Evolutionary conservation across 2,329 filamentous ascomycete species (phyloP).

Genomic region (Cercospora sesami): DNA sequence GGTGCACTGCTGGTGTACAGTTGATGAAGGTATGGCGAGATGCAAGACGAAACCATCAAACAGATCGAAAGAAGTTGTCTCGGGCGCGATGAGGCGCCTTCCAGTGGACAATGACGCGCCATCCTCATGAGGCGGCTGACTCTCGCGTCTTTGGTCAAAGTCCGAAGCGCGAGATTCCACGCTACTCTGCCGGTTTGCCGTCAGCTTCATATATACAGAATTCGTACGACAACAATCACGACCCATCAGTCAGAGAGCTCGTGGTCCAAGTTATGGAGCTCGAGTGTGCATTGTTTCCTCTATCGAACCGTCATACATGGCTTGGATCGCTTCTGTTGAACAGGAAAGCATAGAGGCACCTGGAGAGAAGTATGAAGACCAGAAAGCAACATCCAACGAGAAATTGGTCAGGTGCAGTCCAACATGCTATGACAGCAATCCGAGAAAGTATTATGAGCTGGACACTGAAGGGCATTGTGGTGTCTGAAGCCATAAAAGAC

Average conservation of each 20-base stretch:
- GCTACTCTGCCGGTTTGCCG: constrained; percentile 1
- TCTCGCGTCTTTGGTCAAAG: background rate
- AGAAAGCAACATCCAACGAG: background rate
- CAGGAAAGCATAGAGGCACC: background rate
- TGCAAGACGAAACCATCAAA: background rate
- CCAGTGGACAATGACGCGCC: background rate
- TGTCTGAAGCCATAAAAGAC: background rate
- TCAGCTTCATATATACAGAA: background rate
- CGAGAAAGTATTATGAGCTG: background rate
- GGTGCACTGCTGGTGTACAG: background rate
- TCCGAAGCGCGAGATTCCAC: constrained; percentile 4
- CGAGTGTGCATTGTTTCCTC: background rate
- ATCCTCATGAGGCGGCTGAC: background rate
- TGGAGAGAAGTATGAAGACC: background rate
- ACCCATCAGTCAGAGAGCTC: background rate
- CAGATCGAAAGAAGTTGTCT: background rate
- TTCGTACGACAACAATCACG: background rate
- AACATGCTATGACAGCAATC: background rate
- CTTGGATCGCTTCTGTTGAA: background rate
- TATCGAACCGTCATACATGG: background rate
- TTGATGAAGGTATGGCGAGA: background rate
- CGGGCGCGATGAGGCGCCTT: background rate
- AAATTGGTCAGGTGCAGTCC: background rate
- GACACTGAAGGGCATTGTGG: background rate
- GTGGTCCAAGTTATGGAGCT: background rate